phyloP scores from a whole-genome alignment of 1,284 basidiomycete species.

The Erythrobasidium hasegawianum region DNA sequence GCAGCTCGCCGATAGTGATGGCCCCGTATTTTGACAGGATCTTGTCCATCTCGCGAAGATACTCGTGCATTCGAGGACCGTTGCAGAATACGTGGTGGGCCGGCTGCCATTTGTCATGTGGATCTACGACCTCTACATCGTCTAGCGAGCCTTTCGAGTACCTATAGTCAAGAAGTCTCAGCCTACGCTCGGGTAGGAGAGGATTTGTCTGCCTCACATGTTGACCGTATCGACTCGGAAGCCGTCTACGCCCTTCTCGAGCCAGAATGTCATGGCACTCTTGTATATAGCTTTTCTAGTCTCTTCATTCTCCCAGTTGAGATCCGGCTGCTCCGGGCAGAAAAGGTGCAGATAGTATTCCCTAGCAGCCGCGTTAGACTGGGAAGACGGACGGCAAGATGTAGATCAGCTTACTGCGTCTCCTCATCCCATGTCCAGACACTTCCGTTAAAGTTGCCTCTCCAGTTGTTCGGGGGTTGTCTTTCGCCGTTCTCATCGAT shows the following conservation, averaged over 20 bases:
- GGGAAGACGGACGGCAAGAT: conserved; percentile 62
- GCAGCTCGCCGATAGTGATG: not conserved
- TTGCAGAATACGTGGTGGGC: conserved; percentile 48
- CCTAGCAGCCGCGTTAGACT: conserved; percentile 62
- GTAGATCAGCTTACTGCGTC: not conserved
- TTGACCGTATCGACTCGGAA: conserved; percentile 54
- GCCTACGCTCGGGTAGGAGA: no score
- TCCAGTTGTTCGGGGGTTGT: conserved; percentile 65
- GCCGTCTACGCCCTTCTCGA: conserved; percentile 66
- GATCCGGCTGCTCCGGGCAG: conserved; percentile 66
- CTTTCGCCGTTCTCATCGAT: conserved; percentile 49
- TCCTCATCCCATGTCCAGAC: not conserved
- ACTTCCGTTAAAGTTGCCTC: conserved; percentile 54
- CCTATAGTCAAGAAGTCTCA: no score
- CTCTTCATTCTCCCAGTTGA: conserved; percentile 70
- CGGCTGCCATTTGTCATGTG: conserved; percentile 17
- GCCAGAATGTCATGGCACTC: conserved; percentile 59
- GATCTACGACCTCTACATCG: conserved; percentile 44
- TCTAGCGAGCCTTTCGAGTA: conserved; percentile 45
- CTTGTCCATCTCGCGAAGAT: conserved; percentile 64
- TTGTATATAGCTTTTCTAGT: not conserved
- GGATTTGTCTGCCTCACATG: not conserved
- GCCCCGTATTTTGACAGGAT: conserved; percentile 56
- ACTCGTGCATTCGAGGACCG: conserved; percentile 64
- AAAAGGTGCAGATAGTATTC: conserved; percentile 74